phyloP scores from a whole-genome alignment of 306 rosid species.

The Luffa aegyptiaca region DNA sequence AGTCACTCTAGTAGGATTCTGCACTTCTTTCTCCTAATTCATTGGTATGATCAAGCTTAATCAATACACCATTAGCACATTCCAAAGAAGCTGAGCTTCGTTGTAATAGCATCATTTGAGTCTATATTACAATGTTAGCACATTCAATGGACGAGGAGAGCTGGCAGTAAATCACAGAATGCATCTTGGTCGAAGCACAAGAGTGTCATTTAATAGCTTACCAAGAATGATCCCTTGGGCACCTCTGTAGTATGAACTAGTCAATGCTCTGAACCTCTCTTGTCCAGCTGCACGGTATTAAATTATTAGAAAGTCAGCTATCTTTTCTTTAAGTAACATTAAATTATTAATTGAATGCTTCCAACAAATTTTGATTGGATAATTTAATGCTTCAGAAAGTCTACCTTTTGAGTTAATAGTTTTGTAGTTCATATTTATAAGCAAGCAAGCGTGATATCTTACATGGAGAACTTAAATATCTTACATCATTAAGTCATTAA shows the following conservation, averaged over 20 bases:
- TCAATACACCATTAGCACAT: not conserved
- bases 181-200: not conserved
- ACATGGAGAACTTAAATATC: not conserved
- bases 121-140: not conserved
- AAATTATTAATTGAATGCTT: not conserved
- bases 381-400: not conserved
- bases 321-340: not conserved
- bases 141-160: not conserved
- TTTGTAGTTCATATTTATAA: not conserved
- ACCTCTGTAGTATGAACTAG: conserved; percentile 88
- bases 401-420: not conserved
- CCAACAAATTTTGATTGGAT: not conserved
- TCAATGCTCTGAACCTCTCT: conserved; percentile 84
- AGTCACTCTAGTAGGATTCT: not conserved
- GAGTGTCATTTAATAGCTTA: conserved; percentile 17
- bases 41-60: not conserved
- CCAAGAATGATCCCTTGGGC: conserved; percentile 95
- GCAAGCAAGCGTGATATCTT: not conserved
- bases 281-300: conserved; percentile 77
- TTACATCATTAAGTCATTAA: not conserved
- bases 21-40: not conserved
- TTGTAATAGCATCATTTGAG: not conserved
- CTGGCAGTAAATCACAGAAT: not conserved
- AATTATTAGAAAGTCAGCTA: not conserved
- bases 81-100: not conserved